phyloP scores from a whole-genome alignment of 1,139 yeast species.

The Magnusiomyces sp. region DNA sequence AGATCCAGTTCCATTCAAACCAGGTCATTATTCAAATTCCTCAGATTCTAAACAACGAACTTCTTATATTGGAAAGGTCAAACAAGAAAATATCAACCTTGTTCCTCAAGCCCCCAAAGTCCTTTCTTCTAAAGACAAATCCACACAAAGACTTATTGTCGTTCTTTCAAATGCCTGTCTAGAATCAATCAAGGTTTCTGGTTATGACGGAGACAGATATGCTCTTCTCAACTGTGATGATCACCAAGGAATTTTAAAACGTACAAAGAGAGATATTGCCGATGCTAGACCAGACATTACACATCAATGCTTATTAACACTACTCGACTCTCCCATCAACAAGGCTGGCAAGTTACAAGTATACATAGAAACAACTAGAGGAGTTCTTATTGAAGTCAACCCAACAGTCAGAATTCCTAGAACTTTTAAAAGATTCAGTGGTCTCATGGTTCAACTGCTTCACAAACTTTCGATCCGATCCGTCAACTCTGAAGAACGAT shows the following conservation, averaged over 20 bases:
- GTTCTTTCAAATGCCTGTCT: conserved; percentile 92
- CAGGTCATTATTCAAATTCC: conserved; percentile 2
- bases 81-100: conserved; percentile 38
- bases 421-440: conserved; percentile 94
- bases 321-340: conserved; percentile 91
- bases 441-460: conserved; percentile 91
- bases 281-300: conserved; percentile 98
- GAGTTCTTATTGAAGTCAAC: conserved; percentile 89
- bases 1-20: conserved; percentile 4
- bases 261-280: conserved; percentile 94
- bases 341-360: conserved; percentile 96
- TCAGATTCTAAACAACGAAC: conserved; percentile 9
- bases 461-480: conserved; percentile 89
- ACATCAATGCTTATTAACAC: conserved; percentile 79
- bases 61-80: conserved; percentile 13
- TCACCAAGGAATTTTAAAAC: conserved; percentile 89
- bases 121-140: conserved; percentile 74
- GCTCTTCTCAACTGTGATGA: conserved; percentile 94
- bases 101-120: conserved; percentile 81
- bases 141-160: conserved; percentile 76
- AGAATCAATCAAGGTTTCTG: conserved; percentile 84
- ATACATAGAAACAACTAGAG: conserved; percentile 90
- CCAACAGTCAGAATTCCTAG: conserved; percentile 96
- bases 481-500: conserved; percentile 89
- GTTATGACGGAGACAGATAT: conserved; percentile 82